Percentiles rank a stretch among this genome's conserved stretches.
phyloP scores from a whole-genome alignment of 2,329 filamentous ascomycete genomes.

The Penicillium sp. region DNA sequence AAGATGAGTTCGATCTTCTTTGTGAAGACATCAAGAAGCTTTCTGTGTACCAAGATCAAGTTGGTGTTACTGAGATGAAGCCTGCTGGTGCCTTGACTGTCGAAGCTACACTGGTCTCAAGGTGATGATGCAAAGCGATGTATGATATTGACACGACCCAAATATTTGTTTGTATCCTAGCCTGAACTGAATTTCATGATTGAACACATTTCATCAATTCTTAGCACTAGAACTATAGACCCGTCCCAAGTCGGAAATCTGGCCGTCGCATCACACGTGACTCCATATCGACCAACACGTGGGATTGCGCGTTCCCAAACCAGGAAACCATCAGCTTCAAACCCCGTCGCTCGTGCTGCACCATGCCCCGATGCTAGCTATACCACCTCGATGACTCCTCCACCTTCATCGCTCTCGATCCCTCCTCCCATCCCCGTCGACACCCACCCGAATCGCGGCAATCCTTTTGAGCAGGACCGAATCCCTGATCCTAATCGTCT shows the following conservation, averaged over 20 bases:
- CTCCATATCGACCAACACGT: constrained; percentile 6
- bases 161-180: neutral
- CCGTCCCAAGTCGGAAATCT: neutral
- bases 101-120: neutral
- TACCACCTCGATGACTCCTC: constrained; percentile 34
- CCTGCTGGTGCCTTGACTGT: neutral
- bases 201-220: neutral
- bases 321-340: neutral
- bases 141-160: neutral
- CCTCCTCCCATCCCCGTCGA: constrained; percentile 48
- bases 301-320: constrained; percentile 15
- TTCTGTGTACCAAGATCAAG: neutral
- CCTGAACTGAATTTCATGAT: neutral
- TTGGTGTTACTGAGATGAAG: neutral
- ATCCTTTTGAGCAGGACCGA: constrained; percentile 36
- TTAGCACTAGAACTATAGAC: neutral
- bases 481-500: constrained; percentile 66
- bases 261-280: constrained; percentile 11
- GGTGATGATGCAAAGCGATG: neutral
- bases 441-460: constrained; percentile 46
- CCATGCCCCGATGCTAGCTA: constrained; percentile 31
- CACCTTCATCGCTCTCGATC: constrained; percentile 36
- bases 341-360: neutral
- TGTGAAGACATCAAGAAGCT: constrained; percentile 12
- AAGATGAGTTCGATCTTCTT: constrained; percentile 23